Evolutionary conservation across 148 eudicot genomes (phyloP).

Genomic region (Chenopodium formosanum): DNA sequence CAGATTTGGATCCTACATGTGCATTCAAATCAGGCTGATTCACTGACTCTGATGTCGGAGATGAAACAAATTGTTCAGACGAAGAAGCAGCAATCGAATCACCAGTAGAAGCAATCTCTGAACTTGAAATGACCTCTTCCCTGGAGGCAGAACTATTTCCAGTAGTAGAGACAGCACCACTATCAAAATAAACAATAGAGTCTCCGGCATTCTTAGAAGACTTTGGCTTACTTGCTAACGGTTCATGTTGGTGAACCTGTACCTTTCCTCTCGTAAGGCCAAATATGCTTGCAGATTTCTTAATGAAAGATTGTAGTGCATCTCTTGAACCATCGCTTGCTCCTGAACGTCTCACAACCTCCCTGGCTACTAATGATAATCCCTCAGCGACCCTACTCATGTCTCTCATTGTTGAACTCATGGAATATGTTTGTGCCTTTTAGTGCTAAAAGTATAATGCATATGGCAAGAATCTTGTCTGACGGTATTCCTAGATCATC

Average conservation of each 20-base stretch:
- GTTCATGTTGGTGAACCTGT: constrained; percentile 22
- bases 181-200: constrained; percentile 41
- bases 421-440: neutral
- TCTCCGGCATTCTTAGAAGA: constrained; percentile 9
- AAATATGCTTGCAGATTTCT: constrained; percentile 47
- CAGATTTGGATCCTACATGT: neutral
- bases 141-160: neutral
- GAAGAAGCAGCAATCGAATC: constrained; percentile 1
- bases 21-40: constrained; percentile 12
- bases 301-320: constrained; percentile 43
- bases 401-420: constrained; percentile 39
- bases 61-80: neutral
- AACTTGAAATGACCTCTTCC: neutral
- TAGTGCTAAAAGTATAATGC: neutral
- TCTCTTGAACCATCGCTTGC: constrained; percentile 18
- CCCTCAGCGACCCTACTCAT: constrained; percentile 59
- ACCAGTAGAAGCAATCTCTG: constrained; percentile 11
- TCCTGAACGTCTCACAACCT: constrained; percentile 37
- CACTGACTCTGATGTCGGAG: constrained; percentile 3
- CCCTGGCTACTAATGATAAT: constrained; percentile 59
- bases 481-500: neutral
- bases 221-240: neutral
- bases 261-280: constrained; percentile 78
- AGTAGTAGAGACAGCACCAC: neutral
- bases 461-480: neutral